Evolutionary conservation across 768 basidiomycete genomes (phyloP).

Genomic region (Calocybe cyanea): DNA sequence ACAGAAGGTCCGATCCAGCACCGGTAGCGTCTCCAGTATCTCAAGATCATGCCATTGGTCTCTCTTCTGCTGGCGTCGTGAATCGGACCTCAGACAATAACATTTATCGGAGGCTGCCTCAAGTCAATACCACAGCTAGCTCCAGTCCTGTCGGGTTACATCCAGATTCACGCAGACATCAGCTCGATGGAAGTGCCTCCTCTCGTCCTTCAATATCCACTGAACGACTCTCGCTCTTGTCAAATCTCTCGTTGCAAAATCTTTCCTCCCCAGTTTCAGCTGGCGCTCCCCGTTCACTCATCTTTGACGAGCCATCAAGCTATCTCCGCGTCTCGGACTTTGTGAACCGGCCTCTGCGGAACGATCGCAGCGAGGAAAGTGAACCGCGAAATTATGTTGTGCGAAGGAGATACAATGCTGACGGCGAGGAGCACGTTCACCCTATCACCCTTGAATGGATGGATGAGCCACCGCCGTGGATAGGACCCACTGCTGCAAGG

Average conservation of each 20-base stretch:
- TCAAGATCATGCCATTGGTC: neutral
- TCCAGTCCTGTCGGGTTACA: conserved; percentile 8
- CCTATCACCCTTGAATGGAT: conserved; percentile 37
- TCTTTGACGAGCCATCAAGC: conserved; percentile 39
- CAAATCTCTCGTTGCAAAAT: conserved; percentile 38
- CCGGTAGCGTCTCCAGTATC: conserved; percentile 10
- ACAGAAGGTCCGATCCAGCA: conserved; percentile 23
- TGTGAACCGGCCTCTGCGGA: conserved; percentile 1
- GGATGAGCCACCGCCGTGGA: conserved; percentile 27
- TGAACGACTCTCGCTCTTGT: conserved; percentile 35
- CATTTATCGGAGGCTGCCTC: conserved; percentile 12
- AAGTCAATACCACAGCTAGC: conserved; percentile 1
- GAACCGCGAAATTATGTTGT: conserved; percentile 30
- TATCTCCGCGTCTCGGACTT: conserved; percentile 21
- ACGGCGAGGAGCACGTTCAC: conserved; percentile 36
- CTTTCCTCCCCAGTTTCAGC: conserved; percentile 31
- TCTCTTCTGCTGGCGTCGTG: conserved; percentile 11
- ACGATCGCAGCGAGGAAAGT: conserved; percentile 14
- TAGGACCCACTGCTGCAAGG: neutral
- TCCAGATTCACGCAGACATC: conserved; percentile 16
- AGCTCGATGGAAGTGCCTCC: conserved; percentile 3
- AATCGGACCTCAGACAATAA: conserved; percentile 18
- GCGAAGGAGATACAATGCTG: conserved; percentile 29
- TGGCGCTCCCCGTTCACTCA: conserved; percentile 26
- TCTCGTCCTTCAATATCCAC: conserved; percentile 22